A percentile compares a stretch with the other conserved stretches of the same genome.
Conservation (phyloP, 139 green algal genomes). For the Chlamydomonas incerta region DNA sequence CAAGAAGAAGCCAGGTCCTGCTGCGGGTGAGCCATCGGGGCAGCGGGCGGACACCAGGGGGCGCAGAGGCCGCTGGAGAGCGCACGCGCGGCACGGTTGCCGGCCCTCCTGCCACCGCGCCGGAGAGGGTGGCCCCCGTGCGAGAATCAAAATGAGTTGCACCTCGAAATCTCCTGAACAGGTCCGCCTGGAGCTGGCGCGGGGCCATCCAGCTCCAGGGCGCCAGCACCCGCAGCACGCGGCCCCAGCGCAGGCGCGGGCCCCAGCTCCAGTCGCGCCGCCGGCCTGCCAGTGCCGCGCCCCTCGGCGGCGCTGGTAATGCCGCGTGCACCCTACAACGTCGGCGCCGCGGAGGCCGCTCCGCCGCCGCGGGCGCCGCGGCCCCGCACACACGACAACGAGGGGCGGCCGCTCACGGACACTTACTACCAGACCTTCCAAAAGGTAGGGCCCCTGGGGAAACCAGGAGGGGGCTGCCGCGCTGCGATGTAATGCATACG, state of each 20-base stretch:
- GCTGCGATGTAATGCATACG: no score
- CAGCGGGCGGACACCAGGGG: no score
- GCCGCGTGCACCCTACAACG: background rate
- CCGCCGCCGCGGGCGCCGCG: background rate
- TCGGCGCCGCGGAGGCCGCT: background rate
- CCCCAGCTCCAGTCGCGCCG: no score
- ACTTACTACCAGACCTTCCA: slow-evolving; percentile 39
- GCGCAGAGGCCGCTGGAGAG: no score
- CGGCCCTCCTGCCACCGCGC: no score
- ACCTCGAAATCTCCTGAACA: background rate
- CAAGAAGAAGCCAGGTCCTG: background rate
- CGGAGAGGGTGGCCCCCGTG: no score
- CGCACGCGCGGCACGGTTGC: no score
- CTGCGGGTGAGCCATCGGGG: background rate
- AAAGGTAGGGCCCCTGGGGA: no score
- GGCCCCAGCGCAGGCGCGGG: background rate
- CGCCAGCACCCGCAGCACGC: no score
- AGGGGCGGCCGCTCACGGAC: slow-evolving; percentile 3
- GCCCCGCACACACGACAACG: background rate
- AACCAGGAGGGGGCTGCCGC: no score
- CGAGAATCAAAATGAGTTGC: no score
- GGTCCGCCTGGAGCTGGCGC: background rate
- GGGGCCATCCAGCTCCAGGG: background rate
- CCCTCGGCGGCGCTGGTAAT: background rate
- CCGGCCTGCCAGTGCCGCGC: background rate